phyloP scores from a whole-genome alignment of 1,284 basidiomycete species.

The Grifola frondosa region DNA sequence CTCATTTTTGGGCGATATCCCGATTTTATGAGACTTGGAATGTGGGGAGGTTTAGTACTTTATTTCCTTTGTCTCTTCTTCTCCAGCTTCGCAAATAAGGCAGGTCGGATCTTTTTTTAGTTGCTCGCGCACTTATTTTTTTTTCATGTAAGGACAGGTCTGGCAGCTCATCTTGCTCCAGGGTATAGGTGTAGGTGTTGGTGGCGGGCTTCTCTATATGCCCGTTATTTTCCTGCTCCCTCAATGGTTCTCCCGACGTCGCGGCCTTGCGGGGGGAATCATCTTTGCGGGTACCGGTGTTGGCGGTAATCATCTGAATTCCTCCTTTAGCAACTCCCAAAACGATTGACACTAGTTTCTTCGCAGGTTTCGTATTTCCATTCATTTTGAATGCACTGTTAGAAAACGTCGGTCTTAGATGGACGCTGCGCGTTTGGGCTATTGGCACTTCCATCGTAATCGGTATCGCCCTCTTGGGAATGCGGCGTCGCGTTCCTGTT shows the following conservation, averaged over 20 bases:
- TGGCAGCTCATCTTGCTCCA: slow-evolving; percentile 30
- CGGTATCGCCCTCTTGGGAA: slow-evolving; percentile 23
- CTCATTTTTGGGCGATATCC: slow-evolving; percentile 27
- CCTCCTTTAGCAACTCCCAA: not conserved
- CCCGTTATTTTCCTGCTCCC: slow-evolving; percentile 25
- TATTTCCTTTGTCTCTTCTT: slow-evolving; percentile 22
- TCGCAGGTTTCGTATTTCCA: slow-evolving; percentile 27
- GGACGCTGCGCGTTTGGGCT: slow-evolving; percentile 29
- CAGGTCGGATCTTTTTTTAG: not conserved
- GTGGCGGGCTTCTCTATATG: slow-evolving; percentile 26
- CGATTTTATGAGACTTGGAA: slow-evolving; percentile 21
- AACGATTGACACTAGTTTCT: not conserved
- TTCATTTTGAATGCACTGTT: slow-evolving; percentile 26
- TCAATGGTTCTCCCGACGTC: slow-evolving; percentile 23
- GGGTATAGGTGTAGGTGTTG: slow-evolving; percentile 26
- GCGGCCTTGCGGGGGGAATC: slow-evolving; percentile 28
- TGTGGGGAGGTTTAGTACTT: slow-evolving; percentile 23
- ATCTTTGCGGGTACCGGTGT: slow-evolving; percentile 31
- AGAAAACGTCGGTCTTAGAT: slow-evolving; percentile 24
- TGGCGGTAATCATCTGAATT: slow-evolving; percentile 17
- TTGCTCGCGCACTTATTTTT: not conserved
- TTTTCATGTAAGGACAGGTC: too few relatives aligned
- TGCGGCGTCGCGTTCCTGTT: slow-evolving; percentile 25
- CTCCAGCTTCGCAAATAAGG: slow-evolving; percentile 28
- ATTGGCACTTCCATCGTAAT: slow-evolving; percentile 18